These are phyloP conservation scores for Penicillium canescens DNA, from an alignment of 495 filamentous ascomycete species.

Conservation along the genomic window DNA sequence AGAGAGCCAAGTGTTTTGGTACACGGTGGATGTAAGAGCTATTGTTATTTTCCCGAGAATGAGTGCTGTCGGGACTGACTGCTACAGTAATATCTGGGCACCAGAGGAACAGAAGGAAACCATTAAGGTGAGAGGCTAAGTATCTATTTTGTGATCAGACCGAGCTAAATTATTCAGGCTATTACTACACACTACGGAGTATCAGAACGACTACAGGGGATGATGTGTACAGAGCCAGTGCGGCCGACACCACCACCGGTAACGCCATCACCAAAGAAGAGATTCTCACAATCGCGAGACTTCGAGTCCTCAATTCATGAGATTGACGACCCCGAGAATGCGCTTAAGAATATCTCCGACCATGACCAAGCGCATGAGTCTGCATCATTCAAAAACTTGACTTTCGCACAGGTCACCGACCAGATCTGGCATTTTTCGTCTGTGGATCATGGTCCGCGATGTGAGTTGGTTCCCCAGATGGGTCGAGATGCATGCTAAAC, in stretches of 20 bases:
- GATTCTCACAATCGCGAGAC: constrained; percentile 14
- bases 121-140: constrained; percentile 39
- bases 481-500: background rate
- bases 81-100: constrained; percentile 67
- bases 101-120: constrained; percentile 59
- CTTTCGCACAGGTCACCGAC: constrained; percentile 51
- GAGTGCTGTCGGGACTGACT: constrained; percentile 7
- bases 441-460: constrained; percentile 58
- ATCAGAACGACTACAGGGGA: constrained; percentile 62
- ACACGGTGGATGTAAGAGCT: constrained; percentile 69
- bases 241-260: constrained; percentile 21
- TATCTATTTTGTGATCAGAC: background rate
- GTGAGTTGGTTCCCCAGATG: constrained; percentile 25
- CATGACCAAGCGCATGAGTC: constrained; percentile 21
- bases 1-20: constrained; percentile 44
- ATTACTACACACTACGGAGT: constrained; percentile 61
- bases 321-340: constrained; percentile 37
- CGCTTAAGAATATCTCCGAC: constrained; percentile 26
- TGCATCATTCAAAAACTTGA: constrained; percentile 31
- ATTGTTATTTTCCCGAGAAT: background rate
- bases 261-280: constrained; percentile 8
- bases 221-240: constrained; percentile 62
- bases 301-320: constrained; percentile 11
- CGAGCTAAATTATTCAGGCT: constrained; percentile 15
- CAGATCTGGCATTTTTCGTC: constrained; percentile 69